A percentile compares a stretch with the other conserved stretches of the same genome.
Conservation (phyloP, 371 early-diverging fungal genomes). For the Lichtheimia ornata region DNA sequence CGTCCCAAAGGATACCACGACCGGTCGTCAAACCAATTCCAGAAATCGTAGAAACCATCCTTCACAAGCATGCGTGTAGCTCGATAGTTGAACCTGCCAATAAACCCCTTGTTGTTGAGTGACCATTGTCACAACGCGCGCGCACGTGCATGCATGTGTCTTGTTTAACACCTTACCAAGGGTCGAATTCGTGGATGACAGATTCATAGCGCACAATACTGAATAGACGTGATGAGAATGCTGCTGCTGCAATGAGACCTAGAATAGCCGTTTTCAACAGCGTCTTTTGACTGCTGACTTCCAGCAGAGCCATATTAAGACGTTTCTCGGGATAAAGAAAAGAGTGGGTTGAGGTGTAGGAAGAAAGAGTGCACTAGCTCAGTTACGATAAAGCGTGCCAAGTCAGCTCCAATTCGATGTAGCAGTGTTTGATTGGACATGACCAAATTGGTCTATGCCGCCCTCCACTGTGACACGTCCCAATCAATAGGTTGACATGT, state of each 20-base stretch:
- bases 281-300: slow-evolving; percentile 57
- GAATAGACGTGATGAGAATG: slow-evolving; percentile 93
- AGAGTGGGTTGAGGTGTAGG: no score
- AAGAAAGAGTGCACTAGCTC: no score
- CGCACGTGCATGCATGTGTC: no score
- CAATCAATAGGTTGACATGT: no score
- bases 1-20: slow-evolving; percentile 99
- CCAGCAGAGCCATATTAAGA: slow-evolving; percentile 45
- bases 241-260: slow-evolving; percentile 83
- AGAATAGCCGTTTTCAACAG: slow-evolving; percentile 76
- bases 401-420: no score
- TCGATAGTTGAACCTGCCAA: slow-evolving; percentile 91
- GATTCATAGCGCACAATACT: slow-evolving; percentile 95
- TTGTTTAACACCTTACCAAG: slow-evolving; percentile 66
- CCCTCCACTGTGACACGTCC: no score
- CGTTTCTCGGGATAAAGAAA: neutral
- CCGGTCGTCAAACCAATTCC: slow-evolving; percentile 99
- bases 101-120: neutral
- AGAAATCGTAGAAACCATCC: slow-evolving; percentile 95
- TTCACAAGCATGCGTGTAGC: slow-evolving; percentile 95
- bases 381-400: no score
- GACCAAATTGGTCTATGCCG: no score
- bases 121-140: no score
- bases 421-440: no score
- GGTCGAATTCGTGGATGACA: slow-evolving; percentile 99